Percentiles rank a stretch among this genome's conserved stretches.
Conservation (phyloP, 2,329 filamentous ascomycete species). For the Endoconidiophora polonica region DNA sequence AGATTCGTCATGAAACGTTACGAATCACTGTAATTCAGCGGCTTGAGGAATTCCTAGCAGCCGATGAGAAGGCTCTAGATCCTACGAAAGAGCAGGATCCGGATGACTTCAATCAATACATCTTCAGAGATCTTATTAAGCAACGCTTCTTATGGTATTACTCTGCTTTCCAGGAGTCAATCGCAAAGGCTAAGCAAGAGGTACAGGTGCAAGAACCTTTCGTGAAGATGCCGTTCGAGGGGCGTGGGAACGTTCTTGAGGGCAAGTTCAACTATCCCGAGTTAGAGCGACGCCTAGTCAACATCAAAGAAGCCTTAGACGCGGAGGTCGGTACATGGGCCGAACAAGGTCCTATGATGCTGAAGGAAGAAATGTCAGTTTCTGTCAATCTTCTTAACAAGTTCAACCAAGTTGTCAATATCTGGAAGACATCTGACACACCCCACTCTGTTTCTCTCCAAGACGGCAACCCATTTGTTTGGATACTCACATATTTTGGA, state of each 20-base stretch:
- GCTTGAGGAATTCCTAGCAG: conserved; percentile 58
- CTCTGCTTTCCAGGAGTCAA: conserved; percentile 61
- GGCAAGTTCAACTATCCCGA: conserved; percentile 69
- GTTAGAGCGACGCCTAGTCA: conserved; percentile 50
- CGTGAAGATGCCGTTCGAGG: conserved; percentile 76
- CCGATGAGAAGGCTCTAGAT: conserved; percentile 22
- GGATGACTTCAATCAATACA: conserved; percentile 51
- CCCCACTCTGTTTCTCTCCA: conserved; percentile 63
- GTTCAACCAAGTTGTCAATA: conserved; percentile 63
- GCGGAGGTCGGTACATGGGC: conserved; percentile 59
- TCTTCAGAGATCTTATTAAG: conserved; percentile 83
- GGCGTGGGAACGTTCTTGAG: conserved; percentile 59
- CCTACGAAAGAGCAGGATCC: conserved; percentile 28
- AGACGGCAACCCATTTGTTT: conserved; percentile 74
- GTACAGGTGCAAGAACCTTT: conserved; percentile 50
- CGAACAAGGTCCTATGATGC: conserved; percentile 44
- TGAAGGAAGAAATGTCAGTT: conserved; percentile 52
- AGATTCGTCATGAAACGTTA: conserved; percentile 85
- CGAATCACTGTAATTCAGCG: conserved; percentile 74
- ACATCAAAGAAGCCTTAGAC: conserved; percentile 54
- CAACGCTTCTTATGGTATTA: conserved; percentile 92
- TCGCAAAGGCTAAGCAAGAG: conserved; percentile 47
- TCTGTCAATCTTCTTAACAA: conserved; percentile 71
- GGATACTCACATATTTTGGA: conserved; percentile 79
- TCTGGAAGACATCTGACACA: conserved; percentile 53